phyloP scores from a whole-genome alignment of 257 asterid genomes.

The Solanum infundibuliforme region DNA sequence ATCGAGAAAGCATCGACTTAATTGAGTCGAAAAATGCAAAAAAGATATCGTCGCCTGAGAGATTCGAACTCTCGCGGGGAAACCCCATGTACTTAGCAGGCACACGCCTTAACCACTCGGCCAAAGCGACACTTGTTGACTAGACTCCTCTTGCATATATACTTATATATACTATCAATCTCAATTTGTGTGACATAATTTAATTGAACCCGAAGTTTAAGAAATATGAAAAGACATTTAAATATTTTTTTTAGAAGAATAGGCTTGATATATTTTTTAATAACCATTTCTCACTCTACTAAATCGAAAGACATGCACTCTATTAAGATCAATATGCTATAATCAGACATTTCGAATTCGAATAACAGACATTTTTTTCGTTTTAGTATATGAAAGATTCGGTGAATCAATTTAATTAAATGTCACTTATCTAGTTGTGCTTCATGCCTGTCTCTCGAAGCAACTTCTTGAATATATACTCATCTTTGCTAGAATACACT shows the following conservation, averaged over 20 bases:
- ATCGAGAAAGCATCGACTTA: too few relatives aligned
- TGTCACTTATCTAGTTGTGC: background rate
- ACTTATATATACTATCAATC: too few relatives aligned
- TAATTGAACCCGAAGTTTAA: too few relatives aligned
- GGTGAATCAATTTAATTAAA: background rate
- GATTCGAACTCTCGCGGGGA: constrained; percentile 99
- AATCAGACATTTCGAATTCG: too few relatives aligned
- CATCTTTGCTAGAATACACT: background rate
- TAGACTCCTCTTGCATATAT: fast-evolving
- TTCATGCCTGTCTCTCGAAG: background rate
- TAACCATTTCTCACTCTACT: background rate
- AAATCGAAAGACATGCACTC: background rate
- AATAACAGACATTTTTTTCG: background rate
- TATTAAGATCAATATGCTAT: too few relatives aligned
- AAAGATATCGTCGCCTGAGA: constrained; percentile 69
- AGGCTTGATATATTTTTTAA: background rate
- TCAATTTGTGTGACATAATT: too few relatives aligned
- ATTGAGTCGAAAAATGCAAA: background rate
- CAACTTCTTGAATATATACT: background rate
- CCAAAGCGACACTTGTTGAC: constrained; percentile 41
- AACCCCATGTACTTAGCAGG: constrained; percentile 62
- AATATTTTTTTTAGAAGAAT: too few relatives aligned
- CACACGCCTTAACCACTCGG: constrained; percentile 84
- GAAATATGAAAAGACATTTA: background rate
- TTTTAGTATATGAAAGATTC: too few relatives aligned